Evolutionary conservation across 768 basidiomycete genomes (phyloP), one percentile per base, ranked within the genome.

Genomic region (Galerina marginata): DNA sequence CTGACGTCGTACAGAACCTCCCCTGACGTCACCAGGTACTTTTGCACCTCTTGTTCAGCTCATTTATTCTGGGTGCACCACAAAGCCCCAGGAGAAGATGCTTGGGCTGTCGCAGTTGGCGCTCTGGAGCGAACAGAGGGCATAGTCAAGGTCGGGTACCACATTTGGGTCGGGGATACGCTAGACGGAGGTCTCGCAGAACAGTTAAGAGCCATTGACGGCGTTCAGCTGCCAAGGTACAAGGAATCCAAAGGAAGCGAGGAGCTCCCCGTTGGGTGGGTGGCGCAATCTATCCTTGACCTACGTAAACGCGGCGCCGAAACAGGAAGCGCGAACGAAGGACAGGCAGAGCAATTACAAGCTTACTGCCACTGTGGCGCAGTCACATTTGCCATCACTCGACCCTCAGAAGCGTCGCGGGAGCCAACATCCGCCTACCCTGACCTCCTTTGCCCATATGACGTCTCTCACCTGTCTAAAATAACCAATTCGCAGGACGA

Each of bases 151-250:
- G 54, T 66, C 9, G 63, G 59, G 4, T 62, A 56, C 26, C 75
- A 76, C 52, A 67, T 68, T 10, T 72, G 57, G 43, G 63, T 76
- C 20, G 65, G 50, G 7, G 70, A 72, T 46, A 75, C 75, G 0
- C 36, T 72, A n/a, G 74, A 76, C 58, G 75, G 75, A 0, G 75
- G 75, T 1, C 42, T 75, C 6, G 72, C 73, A 3, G 67, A 75
- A 44, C 71, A 73, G 16, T 42, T 72, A 4, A 58, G 52, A 20
- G 43, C 25, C 2, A 48, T 67, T 15, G 64, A 65, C 15, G 68
- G 68, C 12, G 43, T 66, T 2, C 50, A 60, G 26, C 58, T 76
- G 29, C 59, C 62, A 16, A 54, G 71, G 36, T 71, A 67, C 53
- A 56, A 47, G 4, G 56, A 63, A 20, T 64, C 45, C 2, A 40